phyloP scores from a whole-genome alignment of 768 basidiomycete genomes.

The Mycena pura region DNA sequence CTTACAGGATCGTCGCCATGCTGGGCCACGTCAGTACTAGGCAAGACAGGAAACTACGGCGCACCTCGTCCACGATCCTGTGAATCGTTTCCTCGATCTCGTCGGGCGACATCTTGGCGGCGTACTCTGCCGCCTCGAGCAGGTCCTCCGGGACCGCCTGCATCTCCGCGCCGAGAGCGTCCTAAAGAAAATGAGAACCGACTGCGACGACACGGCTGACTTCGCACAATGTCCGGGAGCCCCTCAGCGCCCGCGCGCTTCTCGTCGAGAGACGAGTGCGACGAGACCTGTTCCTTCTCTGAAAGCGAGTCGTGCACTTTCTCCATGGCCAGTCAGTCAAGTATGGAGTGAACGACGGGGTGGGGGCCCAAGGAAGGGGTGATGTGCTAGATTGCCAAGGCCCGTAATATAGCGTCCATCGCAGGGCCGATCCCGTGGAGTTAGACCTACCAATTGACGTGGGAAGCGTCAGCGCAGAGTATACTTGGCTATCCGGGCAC shows the following conservation, averaged over 20 bases:
- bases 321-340: slow-evolving; percentile 3
- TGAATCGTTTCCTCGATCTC: slow-evolving; percentile 22
- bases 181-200: neutral
- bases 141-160: slow-evolving; percentile 12
- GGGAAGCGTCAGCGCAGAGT: too few species aligned
- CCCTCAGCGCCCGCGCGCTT: neutral
- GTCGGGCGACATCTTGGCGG: slow-evolving; percentile 6
- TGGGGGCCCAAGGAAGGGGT: too few species aligned
- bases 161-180: slow-evolving; percentile 6
- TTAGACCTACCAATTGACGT: too few species aligned
- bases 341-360: too few species aligned
- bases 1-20: slow-evolving; percentile 21
- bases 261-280: slow-evolving; percentile 6
- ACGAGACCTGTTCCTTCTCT: neutral
- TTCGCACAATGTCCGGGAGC: neutral
- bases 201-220: neutral
- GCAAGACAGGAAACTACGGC: too few species aligned
- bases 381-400: too few species aligned
- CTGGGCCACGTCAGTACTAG: too few species aligned
- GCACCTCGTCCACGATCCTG: slow-evolving; percentile 15
- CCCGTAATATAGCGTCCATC: too few species aligned
- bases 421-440: too few species aligned
- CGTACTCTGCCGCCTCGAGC: slow-evolving; percentile 14
- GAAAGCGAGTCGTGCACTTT: neutral
- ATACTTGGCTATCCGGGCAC: too few species aligned